Conservation (phyloP, 2,329 filamentous ascomycete genomes). For the Rhexocercosporidium sp. region DNA sequence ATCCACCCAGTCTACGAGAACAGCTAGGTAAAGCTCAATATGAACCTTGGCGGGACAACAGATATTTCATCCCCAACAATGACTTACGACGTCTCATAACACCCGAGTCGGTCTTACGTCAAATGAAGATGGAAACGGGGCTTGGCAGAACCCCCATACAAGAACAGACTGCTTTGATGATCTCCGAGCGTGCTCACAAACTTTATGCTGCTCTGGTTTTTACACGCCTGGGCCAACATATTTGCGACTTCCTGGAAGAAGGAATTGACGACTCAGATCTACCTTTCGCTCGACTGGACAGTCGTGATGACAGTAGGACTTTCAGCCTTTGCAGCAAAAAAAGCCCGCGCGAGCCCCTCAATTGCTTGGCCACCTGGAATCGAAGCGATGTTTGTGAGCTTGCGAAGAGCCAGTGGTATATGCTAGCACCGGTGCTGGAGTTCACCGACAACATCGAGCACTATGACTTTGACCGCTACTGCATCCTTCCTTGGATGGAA, state of each 20-base stretch:
- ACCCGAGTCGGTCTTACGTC: not conserved
- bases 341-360: not conserved
- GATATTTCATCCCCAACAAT: not conserved
- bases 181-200: not conserved
- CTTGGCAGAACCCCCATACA: no score
- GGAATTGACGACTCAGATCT: slow-evolving; percentile 26
- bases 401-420: slow-evolving; percentile 27
- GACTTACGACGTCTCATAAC: not conserved
- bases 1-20: no score
- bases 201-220: not conserved
- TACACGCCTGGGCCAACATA: not conserved
- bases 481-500: slow-evolving; percentile 21
- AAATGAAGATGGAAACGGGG: not conserved
- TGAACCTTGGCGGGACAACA: no score
- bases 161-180: not conserved
- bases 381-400: not conserved
- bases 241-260: slow-evolving; percentile 10
- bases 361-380: not conserved
- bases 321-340: not conserved
- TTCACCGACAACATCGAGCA: slow-evolving; percentile 6
- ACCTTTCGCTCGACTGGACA: not conserved
- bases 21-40: no score
- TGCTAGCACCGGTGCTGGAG: slow-evolving; percentile 28
- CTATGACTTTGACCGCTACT: slow-evolving; percentile 16
- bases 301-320: not conserved